Conservation (phyloP, 208 protist genomes). For the Wallacemonas sp. region DNA sequence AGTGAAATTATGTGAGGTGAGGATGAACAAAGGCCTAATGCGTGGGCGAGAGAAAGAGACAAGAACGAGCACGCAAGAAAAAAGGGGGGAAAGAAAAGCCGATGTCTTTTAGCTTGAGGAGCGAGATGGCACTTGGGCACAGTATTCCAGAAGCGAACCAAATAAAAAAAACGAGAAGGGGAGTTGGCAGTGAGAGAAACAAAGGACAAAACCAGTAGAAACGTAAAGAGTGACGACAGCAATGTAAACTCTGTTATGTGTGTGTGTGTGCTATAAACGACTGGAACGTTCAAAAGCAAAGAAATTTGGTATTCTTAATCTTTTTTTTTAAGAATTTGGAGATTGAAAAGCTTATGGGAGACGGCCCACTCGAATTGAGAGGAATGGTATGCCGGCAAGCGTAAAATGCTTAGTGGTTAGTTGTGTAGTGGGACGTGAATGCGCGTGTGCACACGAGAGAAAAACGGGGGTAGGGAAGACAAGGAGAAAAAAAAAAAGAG, state of each 20-base stretch:
- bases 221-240: not conserved
- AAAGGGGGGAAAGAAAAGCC: not conserved
- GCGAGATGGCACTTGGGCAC: not conserved
- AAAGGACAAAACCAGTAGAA: not conserved
- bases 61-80: not conserved
- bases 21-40: not conserved
- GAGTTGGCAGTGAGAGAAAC: slow-evolving; percentile 1
- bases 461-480: not conserved
- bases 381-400: too few species aligned
- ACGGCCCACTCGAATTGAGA: too few species aligned
- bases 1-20: not conserved
- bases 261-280: slow-evolving; percentile 16
- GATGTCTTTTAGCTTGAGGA: slow-evolving; percentile 9
- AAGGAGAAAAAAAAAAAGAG: slow-evolving; percentile 9
- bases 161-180: not conserved
- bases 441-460: too few species aligned
- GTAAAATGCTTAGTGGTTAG: too few species aligned
- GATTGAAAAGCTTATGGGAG: too few species aligned
- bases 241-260: not conserved
- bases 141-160: not conserved
- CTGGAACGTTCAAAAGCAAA: too few species aligned
- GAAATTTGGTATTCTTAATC: too few species aligned
- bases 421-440: too few species aligned
- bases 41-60: not conserved
- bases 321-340: too few species aligned